Base-by-base conservation (phyloP, 2,329 filamentous ascomycete genomes). In the Orbilia ellipsospora region DNA sequence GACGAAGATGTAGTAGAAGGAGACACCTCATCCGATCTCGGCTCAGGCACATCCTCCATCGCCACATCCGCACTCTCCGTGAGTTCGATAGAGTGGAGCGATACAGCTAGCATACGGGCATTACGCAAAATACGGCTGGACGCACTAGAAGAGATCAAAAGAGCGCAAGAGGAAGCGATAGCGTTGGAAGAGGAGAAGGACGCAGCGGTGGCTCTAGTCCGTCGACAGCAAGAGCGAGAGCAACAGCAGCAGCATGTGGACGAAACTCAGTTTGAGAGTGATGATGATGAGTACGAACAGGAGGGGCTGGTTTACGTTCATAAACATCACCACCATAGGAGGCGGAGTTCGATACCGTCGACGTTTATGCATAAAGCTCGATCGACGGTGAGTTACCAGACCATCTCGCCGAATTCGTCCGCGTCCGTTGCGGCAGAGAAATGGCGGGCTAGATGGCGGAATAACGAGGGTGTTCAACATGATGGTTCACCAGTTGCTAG, bases 321-420 rank as follows among this genome's bases (percentile, higher is more conserved):
- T n/a, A 52, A 52, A 15, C 64, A 64, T 15, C 23, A 52, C 3
- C 72, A 75, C 10, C 20, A 60, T 2, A 42, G 72, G 15, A 28
- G 72, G 45, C 57, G 72, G 23, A 75, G 72, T 26, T 75, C 72
- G 4, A 75, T 75, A 3, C 72, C 72, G 10, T 75, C 72, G n/a
- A 68, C 59, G 8, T 75, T 75, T 56, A 75, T 75, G 51, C 64
- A 75, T 28, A 48, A 52, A 5, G 12, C 51, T 7, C 50, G 26
- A 16, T 75, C 72, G 26, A 61, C 54, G 20, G 64, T 61, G 8
- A 69, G 64, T 16, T 75, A 75, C 13, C 64, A 75, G 15, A 75
- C 72, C 10, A 75, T 75, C 1, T 75, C 72, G n/a, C 72, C 72
- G 0, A 69, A 75, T 56, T 75, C 72, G 1, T 75, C 72, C 15